phyloP scores from a whole-genome alignment of 1,139 yeast species.

The Citeromyces hawaiiensis region DNA sequence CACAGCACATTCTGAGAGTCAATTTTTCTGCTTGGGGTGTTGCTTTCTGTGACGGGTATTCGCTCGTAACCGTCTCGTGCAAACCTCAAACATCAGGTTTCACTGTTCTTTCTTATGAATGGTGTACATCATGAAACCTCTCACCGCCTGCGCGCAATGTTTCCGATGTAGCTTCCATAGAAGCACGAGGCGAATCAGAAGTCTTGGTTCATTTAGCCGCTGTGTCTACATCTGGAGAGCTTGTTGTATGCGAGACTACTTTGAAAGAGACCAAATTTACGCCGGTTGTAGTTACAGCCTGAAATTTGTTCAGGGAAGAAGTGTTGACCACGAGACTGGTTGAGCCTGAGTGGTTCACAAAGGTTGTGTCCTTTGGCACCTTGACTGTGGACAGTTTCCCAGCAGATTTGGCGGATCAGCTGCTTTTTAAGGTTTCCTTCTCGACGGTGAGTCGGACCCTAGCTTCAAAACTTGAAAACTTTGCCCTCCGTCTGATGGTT shows the following conservation, averaged over 20 bases:
- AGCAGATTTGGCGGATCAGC: constrained; percentile 13
- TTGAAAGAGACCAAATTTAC: constrained; percentile 6
- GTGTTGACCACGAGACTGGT: constrained; percentile 44
- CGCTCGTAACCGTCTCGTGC: constrained; percentile 39
- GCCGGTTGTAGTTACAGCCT: constrained; percentile 10
- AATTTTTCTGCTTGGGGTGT: constrained; percentile 53
- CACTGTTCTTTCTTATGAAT: constrained; percentile 22
- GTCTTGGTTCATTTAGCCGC: constrained; percentile 18
- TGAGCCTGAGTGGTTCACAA: constrained; percentile 26
- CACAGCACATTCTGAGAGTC: constrained; percentile 25
- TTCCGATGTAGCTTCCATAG: constrained; percentile 38
- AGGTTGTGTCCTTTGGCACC: constrained; percentile 31
- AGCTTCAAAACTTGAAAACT: constrained; percentile 29
- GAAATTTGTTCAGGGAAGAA: constrained; percentile 28
- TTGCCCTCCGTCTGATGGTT: constrained; percentile 5
- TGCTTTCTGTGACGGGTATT: constrained; percentile 23
- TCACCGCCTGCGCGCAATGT: constrained; percentile 32
- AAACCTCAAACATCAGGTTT: constrained; percentile 38
- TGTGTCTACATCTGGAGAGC: constrained; percentile 35
- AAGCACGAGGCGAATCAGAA: constrained; percentile 4
- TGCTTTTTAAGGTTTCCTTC: constrained; percentile 24
- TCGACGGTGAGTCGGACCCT: constrained; percentile 24
- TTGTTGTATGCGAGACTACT: constrained; percentile 20
- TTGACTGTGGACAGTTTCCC: constrained; percentile 32
- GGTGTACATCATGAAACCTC: constrained; percentile 22